Base-by-base conservation (phyloP, 495 filamentous ascomycete genomes). In the Hapsidospora chrysogenum region DNA sequence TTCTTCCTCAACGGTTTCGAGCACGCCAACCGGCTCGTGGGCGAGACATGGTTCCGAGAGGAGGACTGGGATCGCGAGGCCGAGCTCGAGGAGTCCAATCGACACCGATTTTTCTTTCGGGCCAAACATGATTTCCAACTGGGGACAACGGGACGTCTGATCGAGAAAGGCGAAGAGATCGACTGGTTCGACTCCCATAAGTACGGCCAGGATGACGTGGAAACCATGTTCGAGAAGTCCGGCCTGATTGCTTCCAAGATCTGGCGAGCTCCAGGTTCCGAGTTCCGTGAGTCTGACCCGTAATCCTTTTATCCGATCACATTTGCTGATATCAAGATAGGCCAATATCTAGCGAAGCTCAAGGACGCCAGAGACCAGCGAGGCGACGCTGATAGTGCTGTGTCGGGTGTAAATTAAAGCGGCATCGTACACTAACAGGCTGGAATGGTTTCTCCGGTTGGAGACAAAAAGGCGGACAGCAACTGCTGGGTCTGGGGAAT, bases 141-240 rank as follows among this genome's bases (percentile, higher is more conserved):
- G 11, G 22, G 21, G 11, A 22, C 17, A 18, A n/a, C 19, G 6
- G 17, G 17, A 14, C 6, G 27, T 17, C 15, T 21, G 2, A 9
- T 23, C 36, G 22, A 31, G 7, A 16, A 33, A 10, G 37, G 37
- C 11, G 28, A 26, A 13, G 28, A 31, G 18, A 31, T 39, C 0
- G 37, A 39, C 28, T 39, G 37, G 37, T 39, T 39, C 16, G 37
- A 39, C 30, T 31, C 37, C 11, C 37, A 39, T 21, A 39, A 33
- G 26, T 39, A 33, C n/a, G 29, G 37, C 7, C 29, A 31, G 11
- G 29, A 32, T 14, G 17, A 14, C 29, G 37, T 39, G 21, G 17
- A 22, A 25, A 13, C 16, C 17, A 39, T 39, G 37, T 33, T 14
- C 37, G 10, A 15, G n/a, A 25, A 23, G 20, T 19, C 29, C 15